phyloP scores from a whole-genome alignment of 805 yeast genomes.

The Lachancea dasiensis region DNA sequence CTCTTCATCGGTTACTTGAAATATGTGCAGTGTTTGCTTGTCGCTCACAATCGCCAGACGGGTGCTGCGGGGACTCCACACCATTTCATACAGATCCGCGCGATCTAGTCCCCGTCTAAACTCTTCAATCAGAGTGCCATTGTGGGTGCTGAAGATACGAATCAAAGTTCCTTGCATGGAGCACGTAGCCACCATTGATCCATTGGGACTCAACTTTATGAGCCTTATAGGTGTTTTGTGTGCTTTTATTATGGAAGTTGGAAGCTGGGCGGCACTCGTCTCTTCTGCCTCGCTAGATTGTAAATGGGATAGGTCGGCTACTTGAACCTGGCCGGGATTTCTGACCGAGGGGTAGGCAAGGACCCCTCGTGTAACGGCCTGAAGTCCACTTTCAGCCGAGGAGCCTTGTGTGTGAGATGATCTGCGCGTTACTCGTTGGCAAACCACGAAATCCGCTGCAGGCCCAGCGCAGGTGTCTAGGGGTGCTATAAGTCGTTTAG shows the following conservation, averaged over 20 bases:
- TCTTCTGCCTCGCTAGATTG: slow-evolving; percentile 14
- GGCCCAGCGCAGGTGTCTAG: slow-evolving; percentile 18
- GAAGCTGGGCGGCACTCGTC: slow-evolving; percentile 16
- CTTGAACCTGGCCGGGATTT: slow-evolving; percentile 28
- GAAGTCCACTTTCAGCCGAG: not conserved
- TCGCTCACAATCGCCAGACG: slow-evolving; percentile 82
- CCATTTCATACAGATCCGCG: slow-evolving; percentile 76
- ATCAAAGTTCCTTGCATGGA: slow-evolving; percentile 87
- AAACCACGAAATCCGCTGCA: slow-evolving; percentile 22
- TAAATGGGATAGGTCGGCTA: slow-evolving; percentile 22
- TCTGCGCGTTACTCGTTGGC: slow-evolving; percentile 10
- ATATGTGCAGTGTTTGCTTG: slow-evolving; percentile 84
- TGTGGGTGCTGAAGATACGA: slow-evolving; percentile 61
- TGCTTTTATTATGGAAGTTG: slow-evolving; percentile 59
- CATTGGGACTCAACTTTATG: slow-evolving; percentile 65
- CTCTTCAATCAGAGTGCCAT: slow-evolving; percentile 66
- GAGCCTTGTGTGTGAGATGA: slow-evolving; percentile 6
- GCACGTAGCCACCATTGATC: slow-evolving; percentile 79
- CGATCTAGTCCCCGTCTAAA: slow-evolving; percentile 87
- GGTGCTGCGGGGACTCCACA: slow-evolving; percentile 70
- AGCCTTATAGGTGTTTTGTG: slow-evolving; percentile 74
- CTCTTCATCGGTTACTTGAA: slow-evolving; percentile 35
- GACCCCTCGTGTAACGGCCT: slow-evolving; percentile 15
- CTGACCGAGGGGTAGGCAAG: slow-evolving; percentile 23
- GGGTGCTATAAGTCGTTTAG: slow-evolving; percentile 43